Evolutionary conservation across 1,139 yeast species (phyloP), one percentile per base, ranked within the genome.

Genomic region (Yamadazyma dushanensis): DNA sequence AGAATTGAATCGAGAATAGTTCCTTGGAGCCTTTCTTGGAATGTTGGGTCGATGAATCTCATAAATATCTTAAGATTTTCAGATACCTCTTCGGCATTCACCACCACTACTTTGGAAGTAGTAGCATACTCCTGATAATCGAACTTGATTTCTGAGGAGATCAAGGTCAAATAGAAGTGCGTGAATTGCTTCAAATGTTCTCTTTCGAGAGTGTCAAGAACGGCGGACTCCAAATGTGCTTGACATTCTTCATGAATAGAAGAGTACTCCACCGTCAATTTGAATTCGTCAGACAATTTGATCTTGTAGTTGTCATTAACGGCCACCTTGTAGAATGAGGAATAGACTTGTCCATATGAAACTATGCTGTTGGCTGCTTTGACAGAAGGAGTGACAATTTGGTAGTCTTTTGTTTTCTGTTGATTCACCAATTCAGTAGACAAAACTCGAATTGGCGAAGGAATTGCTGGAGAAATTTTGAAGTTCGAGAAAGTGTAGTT

Each of bases 271-370:
- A 80, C 63, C 3, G 44, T 51, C 30, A 80, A 54, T 7, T 61
- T 60, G 32, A 80, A 59, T 4, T 58, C 51, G 34, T 73, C 78
- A 6, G 63, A 52, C 2, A 54, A 37, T 10, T 46, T 45, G 9
- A 63, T 44, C 6, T 34, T 32, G 26, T 55, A 53, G 5, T 39
- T 44, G 2, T 38, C 32, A 1, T 50, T 44, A 0, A 68, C 62
- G 1, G 40, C 56, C 16, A 84, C 69, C 34, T 73, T 70, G 54
- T 75, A 86, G 41, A 83, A 78, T 32, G 73, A 73, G 1, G 79
- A 71, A 0, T 79, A 78, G 0, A 89, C 85, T 39, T 85, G 89
- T n/a, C 81, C 88, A 3, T 76, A 76, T 51, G 74, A 78, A 0
- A 87, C 80, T 23, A 81, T 61, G 15, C 77, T 52, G n/a, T 56